A percentile compares a stretch with the other conserved stretches of the same genome.
Conservation (phyloP, 1,284 basidiomycete genomes). For the Malassezia pachydermatis region DNA sequence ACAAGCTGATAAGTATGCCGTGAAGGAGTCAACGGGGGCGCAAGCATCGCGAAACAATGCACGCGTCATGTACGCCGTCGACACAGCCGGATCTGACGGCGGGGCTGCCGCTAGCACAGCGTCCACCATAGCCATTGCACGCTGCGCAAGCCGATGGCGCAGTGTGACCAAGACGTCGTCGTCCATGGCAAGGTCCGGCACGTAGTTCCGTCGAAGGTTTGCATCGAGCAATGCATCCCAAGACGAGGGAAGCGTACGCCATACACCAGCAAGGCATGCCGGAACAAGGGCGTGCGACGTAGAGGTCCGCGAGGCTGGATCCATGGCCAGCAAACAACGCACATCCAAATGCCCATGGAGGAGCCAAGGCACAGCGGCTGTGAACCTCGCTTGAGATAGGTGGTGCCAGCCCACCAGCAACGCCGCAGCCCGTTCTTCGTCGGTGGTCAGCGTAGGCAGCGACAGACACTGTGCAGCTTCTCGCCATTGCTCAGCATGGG, state of each 20-base stretch:
- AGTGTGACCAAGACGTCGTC: neutral
- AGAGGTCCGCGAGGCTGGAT: neutral
- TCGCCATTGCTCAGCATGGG: too few relatives aligned
- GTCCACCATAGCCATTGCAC: too few relatives aligned
- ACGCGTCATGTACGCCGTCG: too few relatives aligned
- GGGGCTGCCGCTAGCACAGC: too few relatives aligned
- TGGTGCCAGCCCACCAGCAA: constrained; percentile 20
- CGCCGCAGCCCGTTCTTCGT: neutral
- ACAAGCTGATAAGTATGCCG: neutral
- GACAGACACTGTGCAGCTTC: too few relatives aligned
- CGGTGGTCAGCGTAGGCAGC: neutral
- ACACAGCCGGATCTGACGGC: too few relatives aligned
- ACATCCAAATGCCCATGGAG: constrained; percentile 20
- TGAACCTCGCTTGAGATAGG: constrained; percentile 22
- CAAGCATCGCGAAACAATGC: neutral
- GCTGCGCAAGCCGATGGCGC: neutral
- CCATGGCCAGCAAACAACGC: constrained; percentile 20
- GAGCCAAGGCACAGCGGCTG: constrained; percentile 16
- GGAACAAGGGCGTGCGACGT: neutral
- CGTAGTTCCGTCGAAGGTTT: constrained; percentile 24
- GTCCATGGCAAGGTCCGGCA: constrained; percentile 16
- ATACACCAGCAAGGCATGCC: neutral
- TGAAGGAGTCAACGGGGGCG: neutral
- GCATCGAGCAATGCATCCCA: constrained; percentile 17
- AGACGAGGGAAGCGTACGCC: neutral